phyloP scores from a whole-genome alignment of 495 filamentous ascomycete genomes.

The Penicillium manginii region DNA sequence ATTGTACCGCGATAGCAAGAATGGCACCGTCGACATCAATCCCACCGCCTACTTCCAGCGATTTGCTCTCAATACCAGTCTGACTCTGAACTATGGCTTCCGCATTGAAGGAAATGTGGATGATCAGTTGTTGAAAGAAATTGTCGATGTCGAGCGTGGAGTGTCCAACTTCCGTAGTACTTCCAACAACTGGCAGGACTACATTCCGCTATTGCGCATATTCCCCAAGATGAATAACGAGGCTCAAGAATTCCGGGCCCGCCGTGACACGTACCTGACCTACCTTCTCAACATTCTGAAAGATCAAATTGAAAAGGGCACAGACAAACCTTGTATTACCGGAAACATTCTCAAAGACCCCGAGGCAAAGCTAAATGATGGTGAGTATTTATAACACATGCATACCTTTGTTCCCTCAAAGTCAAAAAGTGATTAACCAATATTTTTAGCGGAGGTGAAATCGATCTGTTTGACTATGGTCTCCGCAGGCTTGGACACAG shows the following conservation, averaged over 20 bases:
- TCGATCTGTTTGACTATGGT: constrained; percentile 79
- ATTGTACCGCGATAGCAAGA: constrained; percentile 57
- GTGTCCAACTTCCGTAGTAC: constrained; percentile 68
- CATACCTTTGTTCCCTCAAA: background rate
- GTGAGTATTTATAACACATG: constrained; percentile 31
- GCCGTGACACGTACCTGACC: constrained; percentile 61
- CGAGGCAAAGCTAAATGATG: constrained; percentile 63
- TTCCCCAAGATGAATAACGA: constrained; percentile 57
- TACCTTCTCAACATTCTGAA: constrained; percentile 63
- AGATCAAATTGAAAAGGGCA: constrained; percentile 60
- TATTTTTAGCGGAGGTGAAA: constrained; percentile 61
- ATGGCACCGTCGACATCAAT: constrained; percentile 64
- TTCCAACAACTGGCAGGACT: constrained; percentile 73
- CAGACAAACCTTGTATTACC: constrained; percentile 71
- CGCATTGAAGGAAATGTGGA: constrained; percentile 63
- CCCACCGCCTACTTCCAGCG: constrained; percentile 68
- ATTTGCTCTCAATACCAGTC: constrained; percentile 66
- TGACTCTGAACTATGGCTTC: constrained; percentile 70
- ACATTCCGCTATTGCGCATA: constrained; percentile 65
- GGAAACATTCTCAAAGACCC: constrained; percentile 70
- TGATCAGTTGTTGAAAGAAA: constrained; percentile 62
- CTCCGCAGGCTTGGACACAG: constrained; percentile 70
- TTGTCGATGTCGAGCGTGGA: constrained; percentile 64
- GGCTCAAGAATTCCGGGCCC: constrained; percentile 55
- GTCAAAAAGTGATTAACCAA: constrained; percentile 4